Conservation (phyloP, 305 asterid genomes). For the Solanum hybrid region DNA sequence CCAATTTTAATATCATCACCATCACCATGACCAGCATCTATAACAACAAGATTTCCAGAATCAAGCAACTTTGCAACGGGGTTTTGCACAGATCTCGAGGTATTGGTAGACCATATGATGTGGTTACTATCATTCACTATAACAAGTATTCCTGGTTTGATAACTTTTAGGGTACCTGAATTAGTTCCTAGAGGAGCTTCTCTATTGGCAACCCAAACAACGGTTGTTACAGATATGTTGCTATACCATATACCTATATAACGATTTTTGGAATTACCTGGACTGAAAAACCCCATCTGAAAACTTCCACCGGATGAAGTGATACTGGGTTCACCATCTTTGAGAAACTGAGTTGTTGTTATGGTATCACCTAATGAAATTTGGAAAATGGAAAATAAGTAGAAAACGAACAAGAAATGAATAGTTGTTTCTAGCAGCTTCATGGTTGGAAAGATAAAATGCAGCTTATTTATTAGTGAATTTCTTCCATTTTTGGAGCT, state of each 20-base stretch:
- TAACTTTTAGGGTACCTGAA: slow-evolving; percentile 3
- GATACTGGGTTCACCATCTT: slow-evolving; percentile 13
- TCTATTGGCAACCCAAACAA: slow-evolving; percentile 26
- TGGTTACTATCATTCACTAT: background rate
- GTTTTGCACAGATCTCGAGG: background rate
- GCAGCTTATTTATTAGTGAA: background rate
- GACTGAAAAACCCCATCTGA: slow-evolving; percentile 20
- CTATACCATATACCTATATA: slow-evolving; percentile 18
- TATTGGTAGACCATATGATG: slow-evolving; percentile 10
- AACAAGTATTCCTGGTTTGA: slow-evolving; percentile 3
- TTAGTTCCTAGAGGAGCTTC: background rate
- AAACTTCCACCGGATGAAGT: slow-evolving; percentile 17
- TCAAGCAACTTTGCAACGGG: slow-evolving; percentile 12
- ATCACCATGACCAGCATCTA: background rate
- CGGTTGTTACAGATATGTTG: background rate
- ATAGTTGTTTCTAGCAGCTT: background rate
- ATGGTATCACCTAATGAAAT: slow-evolving; percentile 5
- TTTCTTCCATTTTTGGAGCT: background rate
- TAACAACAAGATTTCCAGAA: slow-evolving; percentile 20
- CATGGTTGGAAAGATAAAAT: background rate
- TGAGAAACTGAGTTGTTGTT: background rate
- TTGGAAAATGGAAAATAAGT: background rate
- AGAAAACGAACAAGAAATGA: background rate
- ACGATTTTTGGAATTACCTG: background rate
- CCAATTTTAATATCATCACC: background rate